Base-by-base conservation (phyloP, 306 rosid species). In the Vicia villosa region DNA sequence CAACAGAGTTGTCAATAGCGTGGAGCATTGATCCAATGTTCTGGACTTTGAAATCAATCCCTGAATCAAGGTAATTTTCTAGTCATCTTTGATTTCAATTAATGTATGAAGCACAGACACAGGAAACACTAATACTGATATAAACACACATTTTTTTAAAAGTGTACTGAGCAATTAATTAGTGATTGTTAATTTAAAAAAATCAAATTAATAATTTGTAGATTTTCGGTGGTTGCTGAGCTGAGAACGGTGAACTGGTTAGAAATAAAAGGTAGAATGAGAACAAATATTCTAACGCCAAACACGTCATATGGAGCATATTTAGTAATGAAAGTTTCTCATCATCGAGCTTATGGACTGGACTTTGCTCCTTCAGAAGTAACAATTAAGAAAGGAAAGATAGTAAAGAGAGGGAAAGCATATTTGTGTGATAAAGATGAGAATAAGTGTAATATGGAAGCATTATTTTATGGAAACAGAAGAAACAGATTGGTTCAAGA, bases 271-370 rank as follows among this genome's bases (percentile, higher is more conserved):
- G 96, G 92, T 0, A 82, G 66, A 74, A 83, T 87, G 1, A 74
- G 68, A 40, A 82, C 80, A 1, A 4, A 34, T 15, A 54, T 0
- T 52, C 73, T 89, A 1, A 77, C 89, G 0, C 20, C 71, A 16
- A 85, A 83, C 79, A 87, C 96, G 8, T 8, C 1, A 1, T 87
- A 87, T 40, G 82, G 34, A 21, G 96, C 88, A 0, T 87, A 82
- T 76, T 83, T 89, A 1, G n/a, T 85, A 1, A 72, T 87, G 82
- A 87, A 85, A 28, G 72, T 73, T 1, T 74, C 81, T 0, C 50
- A 74, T 38, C 15, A 74, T 38, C 15, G 86, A 10, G 87, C 86
- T 0, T 87, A 87, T 45, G 92, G 96, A 50, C 79, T 87, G 5
- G 89, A 80, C 3, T 55, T 21, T 28, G 34, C 63, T 2, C 80